Evolutionary conservation across 140 eudicot genomes (phyloP), one percentile per base, ranked within the genome.

Genomic region (Oenanthe javanica): DNA sequence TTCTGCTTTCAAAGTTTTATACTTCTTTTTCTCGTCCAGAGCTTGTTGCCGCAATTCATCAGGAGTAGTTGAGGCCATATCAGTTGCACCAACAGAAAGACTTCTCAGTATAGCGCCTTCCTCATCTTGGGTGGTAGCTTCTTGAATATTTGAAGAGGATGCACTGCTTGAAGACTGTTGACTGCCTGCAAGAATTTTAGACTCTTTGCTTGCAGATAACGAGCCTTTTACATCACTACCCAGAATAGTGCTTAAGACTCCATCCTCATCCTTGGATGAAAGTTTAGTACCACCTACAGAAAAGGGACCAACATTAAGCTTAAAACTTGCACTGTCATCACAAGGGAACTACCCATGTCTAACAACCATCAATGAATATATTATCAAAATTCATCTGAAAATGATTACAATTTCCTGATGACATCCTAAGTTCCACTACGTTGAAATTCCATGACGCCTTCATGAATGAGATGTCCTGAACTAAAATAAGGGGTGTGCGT

Each of bases 1-100:
- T 87, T 92, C 96, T 0, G 90, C 94, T 87, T 94, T 92, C 46
- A 90, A 77, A 79, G 79, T 79, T 83, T 84, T 90, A 75, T 88
- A 86, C 79, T 85, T 92, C 76, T 89, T 87, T 85, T 90, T 95
- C 84, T 95, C 97, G 31, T 90, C 93, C 79, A 87, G 9, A 25
- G 99, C 93, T 69, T 85, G 96, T 84, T 89, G 94, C 51, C 95
- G 91, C 78, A 95, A 85, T 77, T 90, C 97, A 57, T 94, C 98
- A 1, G 98, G 97, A 52, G 90, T 89, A 55, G 84, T 49, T 79
- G 92, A 88, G 40, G 55, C 93, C 36, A 71, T 40, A 59, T 89
- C 93, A 51, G 84, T 78, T 71, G 55, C 83, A 74, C 79, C 85
- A 19, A 72, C 77, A 46, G 84, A 83, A 15, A 81, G 54, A 77